Evolutionary conservation across 2,329 filamentous ascomycete species (phyloP).

Genomic region (Scedosporium boydii): DNA sequence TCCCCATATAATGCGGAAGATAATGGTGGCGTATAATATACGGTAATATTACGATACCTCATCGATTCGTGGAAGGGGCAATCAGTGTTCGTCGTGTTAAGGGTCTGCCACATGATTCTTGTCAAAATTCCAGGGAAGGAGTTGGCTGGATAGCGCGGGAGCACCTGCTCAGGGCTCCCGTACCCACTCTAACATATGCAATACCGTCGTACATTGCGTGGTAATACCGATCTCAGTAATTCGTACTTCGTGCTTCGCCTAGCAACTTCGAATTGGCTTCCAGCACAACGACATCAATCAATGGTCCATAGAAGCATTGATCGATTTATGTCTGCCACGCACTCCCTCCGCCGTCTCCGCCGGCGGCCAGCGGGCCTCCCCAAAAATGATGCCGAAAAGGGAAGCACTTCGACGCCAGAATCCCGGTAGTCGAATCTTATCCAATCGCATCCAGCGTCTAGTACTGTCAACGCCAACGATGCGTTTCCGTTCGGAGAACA

Average conservation of each 20-base stretch:
- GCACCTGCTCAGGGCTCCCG: too few relatives aligned
- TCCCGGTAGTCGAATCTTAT: not conserved
- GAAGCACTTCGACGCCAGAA: not conserved
- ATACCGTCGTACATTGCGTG: too few relatives aligned
- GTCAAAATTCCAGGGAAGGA: not conserved
- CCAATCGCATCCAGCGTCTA: not conserved
- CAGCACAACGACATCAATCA: too few relatives aligned
- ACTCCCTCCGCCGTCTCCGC: not conserved
- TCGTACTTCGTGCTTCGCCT: too few relatives aligned
- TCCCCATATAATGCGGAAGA: not conserved
- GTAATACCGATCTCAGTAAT: too few relatives aligned
- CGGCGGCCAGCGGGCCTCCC: not conserved
- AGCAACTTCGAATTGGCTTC: too few relatives aligned
- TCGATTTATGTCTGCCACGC: not conserved
- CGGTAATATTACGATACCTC: too few relatives aligned
- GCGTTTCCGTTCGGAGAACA: not conserved
- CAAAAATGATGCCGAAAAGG: not conserved
- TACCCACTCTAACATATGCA: too few relatives aligned
- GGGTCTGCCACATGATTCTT: not conserved
- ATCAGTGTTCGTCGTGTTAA: not conserved
- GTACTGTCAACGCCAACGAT: not conserved
- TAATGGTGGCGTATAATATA: too few relatives aligned
- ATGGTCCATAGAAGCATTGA: too few relatives aligned
- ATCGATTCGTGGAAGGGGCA: not conserved
- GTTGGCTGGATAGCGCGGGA: not conserved